Evolutionary conservation across 2,329 filamentous ascomycete genomes (phyloP).

Genomic region (Tolypocladium endophyticum): DNA sequence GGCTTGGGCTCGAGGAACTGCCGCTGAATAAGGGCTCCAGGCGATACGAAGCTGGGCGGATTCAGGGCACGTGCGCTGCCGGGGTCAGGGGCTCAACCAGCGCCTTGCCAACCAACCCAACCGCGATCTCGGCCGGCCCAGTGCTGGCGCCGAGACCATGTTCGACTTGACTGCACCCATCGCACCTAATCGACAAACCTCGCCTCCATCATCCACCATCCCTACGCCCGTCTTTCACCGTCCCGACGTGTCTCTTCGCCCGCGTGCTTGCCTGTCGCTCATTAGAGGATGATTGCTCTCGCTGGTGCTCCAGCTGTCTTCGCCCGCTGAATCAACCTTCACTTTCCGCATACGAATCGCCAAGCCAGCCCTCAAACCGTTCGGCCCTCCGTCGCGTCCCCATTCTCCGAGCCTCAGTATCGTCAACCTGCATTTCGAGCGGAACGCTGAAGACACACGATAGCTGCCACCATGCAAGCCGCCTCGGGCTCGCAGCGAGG

Average conservation of each 20-base stretch:
- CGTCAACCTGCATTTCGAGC: background rate
- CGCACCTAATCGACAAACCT: background rate
- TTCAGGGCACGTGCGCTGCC: background rate
- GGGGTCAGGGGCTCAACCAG: background rate
- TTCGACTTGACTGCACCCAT: background rate
- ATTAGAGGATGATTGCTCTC: conserved; percentile 11
- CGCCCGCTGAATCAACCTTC: background rate
- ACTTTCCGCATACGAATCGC: background rate
- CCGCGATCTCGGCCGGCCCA: background rate
- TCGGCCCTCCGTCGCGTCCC: background rate
- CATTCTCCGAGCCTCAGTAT: background rate
- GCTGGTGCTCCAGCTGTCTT: background rate
- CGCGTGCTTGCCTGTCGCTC: conserved; percentile 6
- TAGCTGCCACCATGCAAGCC: conserved; percentile 32
- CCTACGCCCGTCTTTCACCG: background rate
- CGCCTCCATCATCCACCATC: background rate
- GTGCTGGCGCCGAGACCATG: background rate
- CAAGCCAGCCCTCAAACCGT: background rate
- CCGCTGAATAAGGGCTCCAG: background rate
- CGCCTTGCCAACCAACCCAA: background rate
- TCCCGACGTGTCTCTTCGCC: background rate
- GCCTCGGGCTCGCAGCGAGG: conserved; percentile 36
- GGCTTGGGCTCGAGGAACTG: background rate
- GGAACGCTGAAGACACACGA: background rate
- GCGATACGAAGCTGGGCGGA: background rate